phyloP scores from a whole-genome alignment of 495 filamentous ascomycete species.

The Xylaria venustula region DNA sequence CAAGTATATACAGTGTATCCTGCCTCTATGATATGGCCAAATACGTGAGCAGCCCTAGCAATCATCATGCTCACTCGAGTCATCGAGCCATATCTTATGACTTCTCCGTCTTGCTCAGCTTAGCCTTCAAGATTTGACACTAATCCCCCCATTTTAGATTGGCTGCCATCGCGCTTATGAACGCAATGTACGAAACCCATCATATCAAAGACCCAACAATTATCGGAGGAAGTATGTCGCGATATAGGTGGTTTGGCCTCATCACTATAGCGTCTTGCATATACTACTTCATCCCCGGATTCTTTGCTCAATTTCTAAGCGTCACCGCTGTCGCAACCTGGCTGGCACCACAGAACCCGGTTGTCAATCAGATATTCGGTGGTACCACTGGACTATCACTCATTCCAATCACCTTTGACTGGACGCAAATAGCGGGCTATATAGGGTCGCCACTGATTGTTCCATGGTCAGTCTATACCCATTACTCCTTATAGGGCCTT shows the following conservation, averaged over 20 bases:
- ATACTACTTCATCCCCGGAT: conserved; percentile 64
- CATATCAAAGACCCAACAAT: conserved; percentile 44
- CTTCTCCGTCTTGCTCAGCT: not conserved
- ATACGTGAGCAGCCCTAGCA: conserved; percentile 15
- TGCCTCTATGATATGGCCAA: conserved; percentile 76
- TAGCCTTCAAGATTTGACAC: not conserved
- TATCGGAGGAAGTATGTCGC: conserved; percentile 55
- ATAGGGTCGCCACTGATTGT: conserved; percentile 57
- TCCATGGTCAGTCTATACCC: conserved; percentile 46
- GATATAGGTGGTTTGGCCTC: conserved; percentile 58
- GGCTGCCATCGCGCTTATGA: conserved; percentile 64
- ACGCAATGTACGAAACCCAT: conserved; percentile 65
- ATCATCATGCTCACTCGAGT: not conserved
- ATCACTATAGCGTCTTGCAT: conserved; percentile 50
- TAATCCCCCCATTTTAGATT: conserved; percentile 39
- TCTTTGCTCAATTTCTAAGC: conserved; percentile 56
- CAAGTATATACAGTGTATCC: conserved; percentile 50
- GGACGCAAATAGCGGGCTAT: conserved; percentile 61
- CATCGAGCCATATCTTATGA: not conserved
- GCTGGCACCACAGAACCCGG: conserved; percentile 59
- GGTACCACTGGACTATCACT: conserved; percentile 60
- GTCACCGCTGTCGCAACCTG: conserved; percentile 63
- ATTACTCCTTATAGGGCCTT: not conserved
- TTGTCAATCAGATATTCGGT: conserved; percentile 71
- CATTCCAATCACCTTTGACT: conserved; percentile 63